Conservation (phyloP, 805 yeast species). For the Ogataea siamensis region DNA sequence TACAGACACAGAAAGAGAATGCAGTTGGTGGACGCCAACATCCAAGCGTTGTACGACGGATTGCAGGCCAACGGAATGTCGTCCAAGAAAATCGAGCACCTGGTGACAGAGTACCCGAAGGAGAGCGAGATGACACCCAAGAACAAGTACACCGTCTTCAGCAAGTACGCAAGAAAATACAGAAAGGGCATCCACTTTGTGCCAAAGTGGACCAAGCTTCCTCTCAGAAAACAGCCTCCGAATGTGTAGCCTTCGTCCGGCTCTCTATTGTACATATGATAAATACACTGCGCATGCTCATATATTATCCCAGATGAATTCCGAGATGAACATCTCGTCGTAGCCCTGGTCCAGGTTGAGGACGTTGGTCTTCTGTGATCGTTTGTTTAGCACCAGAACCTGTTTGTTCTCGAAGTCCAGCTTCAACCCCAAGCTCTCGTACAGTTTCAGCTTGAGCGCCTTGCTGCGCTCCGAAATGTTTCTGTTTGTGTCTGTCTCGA, state of each 20-base stretch:
- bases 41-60: conserved; percentile 60
- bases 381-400: conserved; percentile 49
- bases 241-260: conserved; percentile 43
- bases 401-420: conserved; percentile 42
- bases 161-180: conserved; percentile 69
- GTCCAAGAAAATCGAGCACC: conserved; percentile 35
- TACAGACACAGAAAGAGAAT: conserved; percentile 81
- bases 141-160: conserved; percentile 87
- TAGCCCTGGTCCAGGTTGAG: conserved; percentile 52
- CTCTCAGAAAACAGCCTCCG: conserved; percentile 77
- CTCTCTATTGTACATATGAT: conserved; percentile 16
- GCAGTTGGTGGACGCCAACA: conserved; percentile 75
- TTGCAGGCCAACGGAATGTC: conserved; percentile 35
- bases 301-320: conserved; percentile 74
- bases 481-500: conserved; percentile 15
- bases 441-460: conserved; percentile 55
- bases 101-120: conserved; percentile 60
- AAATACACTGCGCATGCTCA: conserved; percentile 20
- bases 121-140: conserved; percentile 75
- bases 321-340: conserved; percentile 67
- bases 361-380: conserved; percentile 45
- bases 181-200: conserved; percentile 85
- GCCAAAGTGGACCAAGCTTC: conserved; percentile 88
- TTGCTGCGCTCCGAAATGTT: conserved; percentile 38
- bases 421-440: conserved; percentile 56